Evolutionary conservation across 805 yeast species (phyloP).

Genomic region (Ogataea naganishii): DNA sequence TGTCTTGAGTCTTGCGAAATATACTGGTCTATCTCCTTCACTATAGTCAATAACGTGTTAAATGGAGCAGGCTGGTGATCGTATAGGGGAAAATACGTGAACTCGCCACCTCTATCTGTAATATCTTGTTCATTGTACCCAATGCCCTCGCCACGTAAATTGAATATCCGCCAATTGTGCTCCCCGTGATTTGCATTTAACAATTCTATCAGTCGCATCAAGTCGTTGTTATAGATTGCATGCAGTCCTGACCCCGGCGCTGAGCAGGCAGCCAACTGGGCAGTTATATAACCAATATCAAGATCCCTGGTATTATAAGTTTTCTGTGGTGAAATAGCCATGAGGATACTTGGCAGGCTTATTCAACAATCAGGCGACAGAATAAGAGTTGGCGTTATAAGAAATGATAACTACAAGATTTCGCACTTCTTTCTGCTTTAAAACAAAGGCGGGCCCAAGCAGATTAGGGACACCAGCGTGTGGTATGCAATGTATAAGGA

Average conservation of each 20-base stretch:
- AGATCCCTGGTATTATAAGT: slow-evolving; percentile 16
- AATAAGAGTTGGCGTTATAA: no score
- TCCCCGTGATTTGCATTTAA: slow-evolving; percentile 37
- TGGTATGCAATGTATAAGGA: no score
- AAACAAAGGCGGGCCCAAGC: no score
- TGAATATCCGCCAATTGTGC: slow-evolving; percentile 63
- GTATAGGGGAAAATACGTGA: slow-evolving; percentile 46
- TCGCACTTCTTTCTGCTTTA: no score
- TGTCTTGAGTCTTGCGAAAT: slow-evolving; percentile 25
- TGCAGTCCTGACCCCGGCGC: slow-evolving; percentile 48
- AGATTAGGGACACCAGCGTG: no score
- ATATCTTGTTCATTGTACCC: slow-evolving; percentile 23
- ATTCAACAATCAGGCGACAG: no score
- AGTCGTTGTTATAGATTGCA: slow-evolving; percentile 41
- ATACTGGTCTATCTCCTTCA: slow-evolving; percentile 36
- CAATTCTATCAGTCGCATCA: slow-evolving; percentile 40
- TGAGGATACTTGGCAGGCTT: no score
- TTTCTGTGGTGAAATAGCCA: no score
- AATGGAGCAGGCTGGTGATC: slow-evolving; percentile 79
- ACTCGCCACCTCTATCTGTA: slow-evolving; percentile 28
- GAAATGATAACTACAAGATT: no score
- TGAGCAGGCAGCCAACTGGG: slow-evolving; percentile 62
- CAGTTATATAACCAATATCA: slow-evolving; percentile 63
- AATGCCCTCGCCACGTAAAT: slow-evolving; percentile 52
- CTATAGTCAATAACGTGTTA: slow-evolving; percentile 31